Evolutionary conservation across 108 stramenopile species (phyloP), one percentile per base, ranked within the genome.

Genomic region (Nannochloropsis salina): DNA sequence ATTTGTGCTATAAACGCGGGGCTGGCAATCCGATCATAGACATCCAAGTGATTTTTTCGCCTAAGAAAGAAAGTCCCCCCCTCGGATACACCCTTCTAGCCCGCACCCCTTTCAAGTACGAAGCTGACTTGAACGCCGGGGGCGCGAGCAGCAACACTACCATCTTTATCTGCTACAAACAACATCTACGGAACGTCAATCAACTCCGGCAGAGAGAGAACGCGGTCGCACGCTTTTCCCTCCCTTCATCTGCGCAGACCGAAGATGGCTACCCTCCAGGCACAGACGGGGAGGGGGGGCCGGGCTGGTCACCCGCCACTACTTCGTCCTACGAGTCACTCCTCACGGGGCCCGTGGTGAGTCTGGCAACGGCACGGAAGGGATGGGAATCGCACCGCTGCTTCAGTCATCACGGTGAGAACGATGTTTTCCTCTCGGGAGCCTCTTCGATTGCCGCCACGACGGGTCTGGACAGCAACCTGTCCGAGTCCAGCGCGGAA

Each of bases 21-120:
- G 87, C 80, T 10, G 87, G 89, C n/a, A 90, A 91, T 80, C 89
- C 90, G 15, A 90, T 91, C 45, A 80, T 79, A 2, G 90, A 90
- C 44, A 74, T 90, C 11, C 90, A 90, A 87, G 84, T 89, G 42
- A 15, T 80, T 81, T 85, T 84, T 11, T 86, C 86, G 11, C 41
- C 43, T 8, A 90, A 90, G 42, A 80, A 84, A 40, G 90, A 90
- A 21, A 43, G 9, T 3, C 86, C 86, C 5, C 90, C 89, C 9
- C 44, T 87, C 45, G 82, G 81, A 44, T 90, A 88, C 84, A 87
- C 85, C 82, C 42, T 82, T 18, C 51, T 90, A 18, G 87, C 85
- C 42, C 43, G 15, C 82, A 85, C 87, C 74, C 85, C 86, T 40
- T 85, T 74, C 42, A 85, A 85, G 43, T 83, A 84, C 80, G 41